A percentile compares a stretch with the other conserved stretches of the same genome.
phyloP scores from a whole-genome alignment of 108 stramenopile species.

The Aurantiochytrium sp. region DNA sequence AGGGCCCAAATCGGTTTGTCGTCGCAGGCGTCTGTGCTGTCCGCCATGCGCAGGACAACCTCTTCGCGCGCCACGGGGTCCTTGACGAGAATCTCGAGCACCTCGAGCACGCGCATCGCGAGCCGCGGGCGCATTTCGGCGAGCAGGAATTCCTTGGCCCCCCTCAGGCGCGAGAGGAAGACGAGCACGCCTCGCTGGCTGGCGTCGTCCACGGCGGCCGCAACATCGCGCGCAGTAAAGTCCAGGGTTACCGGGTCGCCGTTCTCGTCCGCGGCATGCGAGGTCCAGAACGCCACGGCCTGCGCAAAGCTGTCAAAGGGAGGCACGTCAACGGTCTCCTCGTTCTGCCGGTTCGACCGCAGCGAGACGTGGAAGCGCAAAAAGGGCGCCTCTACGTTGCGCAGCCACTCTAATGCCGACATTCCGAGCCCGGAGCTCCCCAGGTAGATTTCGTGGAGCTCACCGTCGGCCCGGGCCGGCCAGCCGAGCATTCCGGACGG shows the following conservation, averaged over 20 bases:
- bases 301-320: neutral
- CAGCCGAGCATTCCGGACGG: neutral
- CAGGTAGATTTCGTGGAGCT: neutral
- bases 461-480: neutral
- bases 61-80: neutral
- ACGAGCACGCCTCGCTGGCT: neutral
- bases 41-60: neutral
- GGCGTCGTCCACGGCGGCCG: neutral
- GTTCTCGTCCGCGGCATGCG: neutral
- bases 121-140: neutral
- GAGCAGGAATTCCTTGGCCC: neutral
- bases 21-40: neutral
- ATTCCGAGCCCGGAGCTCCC: neutral
- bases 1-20: constrained; percentile 27
- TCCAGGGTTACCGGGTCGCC: neutral
- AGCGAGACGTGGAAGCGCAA: neutral
- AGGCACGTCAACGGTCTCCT: neutral
- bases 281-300: neutral
- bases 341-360: neutral
- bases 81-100: neutral
- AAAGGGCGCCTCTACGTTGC: neutral
- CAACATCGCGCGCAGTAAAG: neutral
- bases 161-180: neutral
- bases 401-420: neutral
- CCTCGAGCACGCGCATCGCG: neutral